Evolutionary conservation across 2,329 filamentous ascomycete species (phyloP), one percentile per base, ranked within the genome.

Genomic region (Chlorencoelia australis): DNA sequence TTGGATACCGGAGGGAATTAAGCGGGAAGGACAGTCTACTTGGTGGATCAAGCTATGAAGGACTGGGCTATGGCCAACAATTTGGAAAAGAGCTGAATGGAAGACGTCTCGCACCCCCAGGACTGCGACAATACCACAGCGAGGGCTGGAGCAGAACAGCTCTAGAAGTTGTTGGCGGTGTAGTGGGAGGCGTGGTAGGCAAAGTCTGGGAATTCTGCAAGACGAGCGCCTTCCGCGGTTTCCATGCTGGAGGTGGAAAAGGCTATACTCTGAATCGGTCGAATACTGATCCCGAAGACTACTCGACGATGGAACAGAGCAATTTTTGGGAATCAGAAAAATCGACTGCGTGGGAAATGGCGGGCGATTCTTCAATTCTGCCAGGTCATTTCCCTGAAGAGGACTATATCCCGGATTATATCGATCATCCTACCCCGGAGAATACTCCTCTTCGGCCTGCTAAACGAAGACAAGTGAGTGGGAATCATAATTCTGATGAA

Each of bases 151-250:
- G 71, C 19, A 63, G 64, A 13, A 59, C 73, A 32, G 71, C 81
- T 4, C 63, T 34, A 9, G 35, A 39, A 30, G 49, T 47, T n/a
- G 46, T 84, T 20, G 42, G 46, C 4, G 70, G 63, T 28, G 68
- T 81, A 0, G 68, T 82, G 1, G 82, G 84, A 13, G 71, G 63
- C 26, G 68, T 81, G 0, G 68, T 82, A 1, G 82, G 84, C 13
- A 89, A 80, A 52, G 76, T 94, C 0, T 87, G 85, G 72, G 74
- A 87, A 48, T 91, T 94, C 51, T 94, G 88, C 63, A 83, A 67
- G 56, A 63, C 65, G 0, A 75, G 71, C 7, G 43, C 44, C 2
- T 93, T 95, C 53, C 71, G 73, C 37, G 88, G 88, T 0, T 95
- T 95, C 57, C 79, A 88, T 43, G 86, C 88, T 9, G 89, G 88